Percentiles rank a stretch among this genome's conserved stretches.
These are phyloP conservation scores for Oleoguttula mirabilis DNA, from an alignment of 495 filamentous ascomycete genomes.

Conservation along the genomic window DNA sequence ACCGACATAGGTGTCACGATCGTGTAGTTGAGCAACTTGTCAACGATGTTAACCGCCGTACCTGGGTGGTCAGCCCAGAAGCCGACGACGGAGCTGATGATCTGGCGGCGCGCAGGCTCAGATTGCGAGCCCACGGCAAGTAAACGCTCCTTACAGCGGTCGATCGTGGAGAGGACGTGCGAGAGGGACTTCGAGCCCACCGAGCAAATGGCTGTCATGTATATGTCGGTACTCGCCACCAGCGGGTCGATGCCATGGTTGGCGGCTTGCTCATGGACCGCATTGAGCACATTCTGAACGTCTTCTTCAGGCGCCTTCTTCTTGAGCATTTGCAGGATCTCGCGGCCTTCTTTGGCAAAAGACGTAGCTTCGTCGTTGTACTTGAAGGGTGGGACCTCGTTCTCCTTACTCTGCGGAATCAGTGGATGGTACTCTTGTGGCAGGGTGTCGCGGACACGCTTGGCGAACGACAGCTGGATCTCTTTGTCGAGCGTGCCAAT, in stretches of 20 bases:
- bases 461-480: slow-evolving; percentile 89
- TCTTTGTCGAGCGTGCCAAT: slow-evolving; percentile 87
- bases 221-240: slow-evolving; percentile 77
- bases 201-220: slow-evolving; percentile 82
- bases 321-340: slow-evolving; percentile 64
- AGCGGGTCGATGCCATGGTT: slow-evolving; percentile 60
- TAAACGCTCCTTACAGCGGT: slow-evolving; percentile 86
- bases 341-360: slow-evolving; percentile 65
- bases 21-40: slow-evolving; percentile 95
- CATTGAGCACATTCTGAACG: slow-evolving; percentile 59
- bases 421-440: slow-evolving; percentile 72
- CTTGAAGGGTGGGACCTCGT: slow-evolving; percentile 90
- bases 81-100: slow-evolving; percentile 76
- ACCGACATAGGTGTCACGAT: slow-evolving; percentile 75
- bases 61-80: slow-evolving; percentile 93
- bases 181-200: slow-evolving; percentile 91
- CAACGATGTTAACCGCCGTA: slow-evolving; percentile 82
- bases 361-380: slow-evolving; percentile 64
- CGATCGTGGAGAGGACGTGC: slow-evolving; percentile 89
- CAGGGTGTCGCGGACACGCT: slow-evolving; percentile 86
- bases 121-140: slow-evolving; percentile 49
- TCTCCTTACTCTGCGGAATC: slow-evolving; percentile 77
- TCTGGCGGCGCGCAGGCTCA: slow-evolving; percentile 60
- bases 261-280: slow-evolving; percentile 51
- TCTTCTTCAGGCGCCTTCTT: slow-evolving; percentile 75